phyloP scores from a whole-genome alignment of 2,329 filamentous ascomycete species.

The Colletotrichum viniferum region DNA sequence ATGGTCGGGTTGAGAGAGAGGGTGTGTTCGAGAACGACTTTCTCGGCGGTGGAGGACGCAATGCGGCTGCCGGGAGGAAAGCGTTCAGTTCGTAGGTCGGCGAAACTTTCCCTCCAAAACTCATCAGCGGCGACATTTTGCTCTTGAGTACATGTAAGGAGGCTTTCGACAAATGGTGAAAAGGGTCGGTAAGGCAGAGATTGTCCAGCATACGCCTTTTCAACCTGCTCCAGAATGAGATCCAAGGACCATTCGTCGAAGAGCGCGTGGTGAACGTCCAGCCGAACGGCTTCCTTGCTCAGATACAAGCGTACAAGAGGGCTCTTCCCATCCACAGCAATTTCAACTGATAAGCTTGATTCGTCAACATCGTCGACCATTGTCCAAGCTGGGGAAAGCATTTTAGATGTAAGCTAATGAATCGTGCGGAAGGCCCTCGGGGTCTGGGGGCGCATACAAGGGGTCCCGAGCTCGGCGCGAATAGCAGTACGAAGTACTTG shows the following conservation, averaged over 20 bases:
- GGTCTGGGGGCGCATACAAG: not conserved
- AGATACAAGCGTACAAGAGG: not conserved
- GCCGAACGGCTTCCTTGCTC: not conserved
- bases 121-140: too few species aligned
- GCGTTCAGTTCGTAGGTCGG: too few species aligned
- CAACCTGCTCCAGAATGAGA: not conserved
- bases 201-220: slow-evolving; percentile 3
- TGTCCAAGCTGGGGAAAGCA: not conserved
- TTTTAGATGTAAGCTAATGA: not conserved
- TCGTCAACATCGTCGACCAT: not conserved
- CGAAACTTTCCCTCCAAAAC: too few species aligned
- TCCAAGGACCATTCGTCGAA: not conserved
- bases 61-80: not conserved
- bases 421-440: too few species aligned
- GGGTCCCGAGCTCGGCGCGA: not conserved
- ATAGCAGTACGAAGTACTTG: not conserved
- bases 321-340: not conserved
- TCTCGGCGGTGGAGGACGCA: not conserved
- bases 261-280: slow-evolving; percentile 2
- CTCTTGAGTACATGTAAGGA: too few species aligned
- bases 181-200: not conserved
- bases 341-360: not conserved
- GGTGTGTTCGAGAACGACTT: not conserved
- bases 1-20: not conserved
- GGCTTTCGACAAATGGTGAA: slow-evolving; percentile 2